These are phyloP conservation scores for Phaseolus lunatus DNA, from an alignment of 306 rosid genomes.

Conservation along the genomic window DNA sequence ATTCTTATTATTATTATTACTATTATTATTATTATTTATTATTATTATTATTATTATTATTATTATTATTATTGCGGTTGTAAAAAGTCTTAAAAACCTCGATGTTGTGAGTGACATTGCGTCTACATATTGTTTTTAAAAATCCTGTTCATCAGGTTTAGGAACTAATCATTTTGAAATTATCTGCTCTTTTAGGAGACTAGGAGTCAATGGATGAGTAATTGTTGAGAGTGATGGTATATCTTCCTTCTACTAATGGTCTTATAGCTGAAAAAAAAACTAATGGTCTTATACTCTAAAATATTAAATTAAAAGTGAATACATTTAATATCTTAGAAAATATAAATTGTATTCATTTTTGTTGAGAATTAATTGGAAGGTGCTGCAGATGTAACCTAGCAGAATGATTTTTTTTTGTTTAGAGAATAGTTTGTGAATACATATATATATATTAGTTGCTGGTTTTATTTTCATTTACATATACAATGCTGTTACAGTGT, in stretches of 20 bases:
- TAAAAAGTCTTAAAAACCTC: too few species aligned
- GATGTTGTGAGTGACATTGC: too few species aligned
- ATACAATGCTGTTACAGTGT: neutral
- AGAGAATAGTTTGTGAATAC: constrained; percentile 4
- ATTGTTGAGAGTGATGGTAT: neutral
- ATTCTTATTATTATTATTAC: too few species aligned
- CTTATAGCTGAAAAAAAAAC: too few species aligned
- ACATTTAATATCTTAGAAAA: neutral
- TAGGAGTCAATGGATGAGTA: neutral
- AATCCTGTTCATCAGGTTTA: neutral
- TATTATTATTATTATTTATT: too few species aligned
- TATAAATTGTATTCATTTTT: neutral
- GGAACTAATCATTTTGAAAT: constrained; percentile 15
- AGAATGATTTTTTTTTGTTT: neutral
- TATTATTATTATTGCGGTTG: too few species aligned
- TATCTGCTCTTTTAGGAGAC: constrained; percentile 9
- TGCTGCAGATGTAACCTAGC: neutral
- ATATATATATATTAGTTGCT: neutral
- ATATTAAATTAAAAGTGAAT: neutral
- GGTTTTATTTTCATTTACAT: neutral
- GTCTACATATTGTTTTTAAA: neutral
- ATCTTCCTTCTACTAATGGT: neutral
- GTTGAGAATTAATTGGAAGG: neutral
- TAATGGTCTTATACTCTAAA: neutral
- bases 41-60: too few species aligned